Base-by-base conservation (phyloP, 768 basidiomycete species). In the Mycena albidolilacea region DNA sequence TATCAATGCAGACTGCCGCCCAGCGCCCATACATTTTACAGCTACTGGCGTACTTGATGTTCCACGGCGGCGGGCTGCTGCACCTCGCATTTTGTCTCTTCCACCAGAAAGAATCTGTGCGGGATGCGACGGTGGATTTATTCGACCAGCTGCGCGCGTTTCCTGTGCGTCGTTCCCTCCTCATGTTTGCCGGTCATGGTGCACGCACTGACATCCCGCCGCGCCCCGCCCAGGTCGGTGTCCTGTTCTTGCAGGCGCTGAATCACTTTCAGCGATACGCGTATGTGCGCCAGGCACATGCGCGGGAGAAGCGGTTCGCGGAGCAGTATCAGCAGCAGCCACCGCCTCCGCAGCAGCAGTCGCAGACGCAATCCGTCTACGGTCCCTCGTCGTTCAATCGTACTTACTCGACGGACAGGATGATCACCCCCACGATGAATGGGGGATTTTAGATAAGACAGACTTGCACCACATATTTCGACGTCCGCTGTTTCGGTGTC, bases 241-340 rank as follows among this genome's bases (percentile, higher is more conserved):
- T 91, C 21, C 85, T 93, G 65, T 95, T 92, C 79, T 82, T 97
- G 44, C 91, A 93, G 78, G 85, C 89, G 11, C 86, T 97, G 35
- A 97, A 97, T 79, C 93, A 95, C 77, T 97, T 97, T 80, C 95
- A 96, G 78, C 90, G 94, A 4, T 93, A 95, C 70, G 94, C 96
- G 0, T 97, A 95, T 78, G 90, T 95, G 35, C 89, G 96, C 55
- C 92, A 95, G 80, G 95, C 94, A 0, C 89, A 94, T 78, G 90
- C 89, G 15, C 87, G 88, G 44, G 92, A 95, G 72, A 82, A 80
- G 70, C 82, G 81, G 50, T 63, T 77, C 39, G 54, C 72, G 38
- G 80, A 83, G 35, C 82, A 83, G 46, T 76, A 79, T 46, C 76
- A 63, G 69, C 74, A 52, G 12, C 72, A 65, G 68, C 73, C 71